These are phyloP conservation scores for Cutaneotrichosporon spelunceum DNA, from an alignment of 1,284 basidiomycete species.

Conservation along the genomic window DNA sequence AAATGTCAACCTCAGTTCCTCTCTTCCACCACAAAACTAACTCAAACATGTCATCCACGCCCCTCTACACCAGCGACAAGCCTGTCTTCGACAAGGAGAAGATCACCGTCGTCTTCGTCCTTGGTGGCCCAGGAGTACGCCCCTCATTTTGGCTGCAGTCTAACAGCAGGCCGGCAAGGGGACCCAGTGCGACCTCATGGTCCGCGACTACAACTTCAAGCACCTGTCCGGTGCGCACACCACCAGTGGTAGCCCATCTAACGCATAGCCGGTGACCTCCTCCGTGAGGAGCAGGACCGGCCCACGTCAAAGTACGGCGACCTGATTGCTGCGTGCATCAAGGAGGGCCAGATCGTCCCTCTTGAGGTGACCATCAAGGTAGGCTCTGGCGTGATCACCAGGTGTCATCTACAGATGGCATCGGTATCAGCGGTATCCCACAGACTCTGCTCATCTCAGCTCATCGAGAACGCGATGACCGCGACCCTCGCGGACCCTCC, in stretches of 20 bases:
- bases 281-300: conserved; percentile 88
- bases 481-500: conserved; percentile 57
- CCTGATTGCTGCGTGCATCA: conserved; percentile 85
- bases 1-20: neutral
- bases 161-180: conserved; percentile 71
- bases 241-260: neutral
- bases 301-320: conserved; percentile 79
- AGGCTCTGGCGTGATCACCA: conserved; percentile 8
- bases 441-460: conserved; percentile 40
- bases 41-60: conserved; percentile 15
- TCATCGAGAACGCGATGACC: conserved; percentile 89
- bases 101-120: conserved; percentile 88
- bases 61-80: conserved; percentile 22
- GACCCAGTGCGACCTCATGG: conserved; percentile 86
- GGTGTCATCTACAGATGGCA: too few relatives aligned
- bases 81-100: conserved; percentile 68
- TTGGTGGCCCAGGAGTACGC: conserved; percentile 96
- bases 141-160: conserved; percentile 28
- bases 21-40: conserved; percentile 1
- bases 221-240: conserved; percentile 82
- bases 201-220: conserved; percentile 83
- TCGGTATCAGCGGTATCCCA: neutral
- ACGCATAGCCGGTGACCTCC: conserved; percentile 83
- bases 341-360: conserved; percentile 91
- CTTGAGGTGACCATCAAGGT: conserved; percentile 92